Conservation (phyloP, 1,139 yeast species). For the Hyphopichia pseudoburtonii region DNA sequence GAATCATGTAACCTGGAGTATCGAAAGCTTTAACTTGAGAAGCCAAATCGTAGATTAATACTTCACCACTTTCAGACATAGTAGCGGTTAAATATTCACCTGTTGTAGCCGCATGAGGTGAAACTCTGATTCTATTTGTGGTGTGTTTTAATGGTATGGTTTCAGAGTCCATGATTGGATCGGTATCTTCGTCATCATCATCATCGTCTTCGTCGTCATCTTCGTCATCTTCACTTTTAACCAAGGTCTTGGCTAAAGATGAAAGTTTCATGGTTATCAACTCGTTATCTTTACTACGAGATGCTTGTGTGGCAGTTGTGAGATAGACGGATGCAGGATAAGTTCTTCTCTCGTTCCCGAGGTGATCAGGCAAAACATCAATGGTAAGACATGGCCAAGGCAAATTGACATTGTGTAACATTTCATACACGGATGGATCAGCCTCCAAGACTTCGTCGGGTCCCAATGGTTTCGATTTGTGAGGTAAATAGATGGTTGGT, state of each 20-base stretch:
- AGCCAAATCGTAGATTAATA: conserved; percentile 74
- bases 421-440: conserved; percentile 92
- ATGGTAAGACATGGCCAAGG: conserved; percentile 98
- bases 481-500: conserved; percentile 72
- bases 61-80: conserved; percentile 90
- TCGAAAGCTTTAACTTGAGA: conserved; percentile 83
- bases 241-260: conserved; percentile 79
- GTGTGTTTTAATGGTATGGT: conserved; percentile 74
- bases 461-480: conserved; percentile 83
- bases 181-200: conserved; percentile 62
- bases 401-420: conserved; percentile 90
- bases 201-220: conserved; percentile 68
- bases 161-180: conserved; percentile 87
- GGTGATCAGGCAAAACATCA: conserved; percentile 80
- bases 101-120: conserved; percentile 73
- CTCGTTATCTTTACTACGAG: conserved; percentile 83
- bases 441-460: conserved; percentile 97
- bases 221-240: conserved; percentile 71
- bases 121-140: conserved; percentile 84
- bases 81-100: conserved; percentile 88
- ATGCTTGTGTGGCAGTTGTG: conserved; percentile 94
- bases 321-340: conserved; percentile 87
- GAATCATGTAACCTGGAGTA: conserved; percentile 80
- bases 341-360: conserved; percentile 85
- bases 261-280: conserved; percentile 80